phyloP scores from a whole-genome alignment of 2,329 filamentous ascomycete genomes.

The Mycocentrospora acerina region DNA sequence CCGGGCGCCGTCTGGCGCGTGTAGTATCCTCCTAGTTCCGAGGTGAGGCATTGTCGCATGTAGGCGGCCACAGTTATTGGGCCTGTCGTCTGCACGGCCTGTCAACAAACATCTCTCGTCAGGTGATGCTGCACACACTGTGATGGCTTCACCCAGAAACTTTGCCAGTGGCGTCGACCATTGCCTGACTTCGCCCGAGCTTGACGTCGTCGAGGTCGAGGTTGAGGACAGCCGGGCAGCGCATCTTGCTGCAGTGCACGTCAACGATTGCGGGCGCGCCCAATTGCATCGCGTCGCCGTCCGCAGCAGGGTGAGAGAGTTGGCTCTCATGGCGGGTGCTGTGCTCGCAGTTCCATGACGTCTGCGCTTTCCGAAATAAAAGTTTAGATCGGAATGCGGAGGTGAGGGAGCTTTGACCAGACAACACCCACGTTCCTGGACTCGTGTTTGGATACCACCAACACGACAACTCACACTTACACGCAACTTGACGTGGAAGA shows the following conservation, averaged over 20 bases:
- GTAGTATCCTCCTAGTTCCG: conserved; percentile 90
- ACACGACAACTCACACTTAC: neutral
- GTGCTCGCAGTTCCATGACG: conserved; percentile 37
- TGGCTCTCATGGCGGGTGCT: conserved; percentile 31
- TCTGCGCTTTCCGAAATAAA: conserved; percentile 24
- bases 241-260: conserved; percentile 9
- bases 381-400: conserved; percentile 30
- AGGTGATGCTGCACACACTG: conserved; percentile 54
- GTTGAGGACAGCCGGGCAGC: conserved; percentile 42
- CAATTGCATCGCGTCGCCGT: conserved; percentile 21
- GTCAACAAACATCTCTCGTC: neutral
- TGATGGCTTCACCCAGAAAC: conserved; percentile 81
- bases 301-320: conserved; percentile 28
- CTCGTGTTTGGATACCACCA: conserved; percentile 3
- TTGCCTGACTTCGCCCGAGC: conserved; percentile 48
- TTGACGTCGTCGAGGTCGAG: conserved; percentile 12
- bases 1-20: conserved; percentile 67
- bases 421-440: conserved; percentile 11
- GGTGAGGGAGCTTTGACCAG: conserved; percentile 39
- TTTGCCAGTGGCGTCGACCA: conserved; percentile 95
- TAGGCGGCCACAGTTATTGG: conserved; percentile 90
- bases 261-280: conserved; percentile 7
- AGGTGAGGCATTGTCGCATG: conserved; percentile 98
- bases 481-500: no score
- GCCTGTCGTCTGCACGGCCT: conserved; percentile 68